Base-by-base conservation (phyloP, 1,284 basidiomycete genomes). In the Tilletiaria anomala region DNA sequence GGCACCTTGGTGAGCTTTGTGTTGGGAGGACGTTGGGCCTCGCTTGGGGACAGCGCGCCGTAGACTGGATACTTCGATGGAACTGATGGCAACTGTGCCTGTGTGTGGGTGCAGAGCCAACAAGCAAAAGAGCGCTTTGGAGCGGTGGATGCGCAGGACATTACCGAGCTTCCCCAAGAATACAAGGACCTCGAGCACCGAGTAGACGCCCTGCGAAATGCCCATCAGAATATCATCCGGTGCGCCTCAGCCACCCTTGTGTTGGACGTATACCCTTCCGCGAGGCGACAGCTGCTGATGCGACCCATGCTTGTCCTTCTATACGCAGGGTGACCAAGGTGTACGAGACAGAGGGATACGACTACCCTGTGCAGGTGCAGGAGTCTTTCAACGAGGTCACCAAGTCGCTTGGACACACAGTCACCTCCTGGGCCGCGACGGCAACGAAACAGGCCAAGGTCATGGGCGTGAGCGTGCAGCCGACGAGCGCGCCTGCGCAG, bases 161-260 rank as follows among this genome's bases (percentile, higher is more conserved):
- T 97, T 63, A 97, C 91, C 15, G 91, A 96, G 70, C 37, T 42
- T 24, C 52, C 50, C 33, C 42, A 83, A 50, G 89, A 97, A 69
- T 97, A 97, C 76, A 88, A 81, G 68, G 83, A 89, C 62, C 78
- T 97, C 56, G 91, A 97, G 70, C 74, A 80, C 36, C 80, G 88
- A 43, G 91, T 97, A 31, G 93, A 97, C 70, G 85, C 85, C 24
- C 77, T 97, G 40, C 79, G 81, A 58, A 72, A 75, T 21, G 63
- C 67, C 42, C 89, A 96, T 68, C 67, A 80, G 44, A 70, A 76
- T 18, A 58, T 97, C 35, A 75, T 93, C 68, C 93, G 82, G 79
- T 51, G 50, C 22, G 53, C 48, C 21, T 47, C n/a, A n/a, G n/a
- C n/a, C n/a, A n/a, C n/a, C n/a, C n/a, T n/a, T n/a, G n/a, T 43